These are phyloP conservation scores for Coemansia sp. DNA, from an alignment of 192 early-diverging fungal species.

Conservation along the genomic window DNA sequence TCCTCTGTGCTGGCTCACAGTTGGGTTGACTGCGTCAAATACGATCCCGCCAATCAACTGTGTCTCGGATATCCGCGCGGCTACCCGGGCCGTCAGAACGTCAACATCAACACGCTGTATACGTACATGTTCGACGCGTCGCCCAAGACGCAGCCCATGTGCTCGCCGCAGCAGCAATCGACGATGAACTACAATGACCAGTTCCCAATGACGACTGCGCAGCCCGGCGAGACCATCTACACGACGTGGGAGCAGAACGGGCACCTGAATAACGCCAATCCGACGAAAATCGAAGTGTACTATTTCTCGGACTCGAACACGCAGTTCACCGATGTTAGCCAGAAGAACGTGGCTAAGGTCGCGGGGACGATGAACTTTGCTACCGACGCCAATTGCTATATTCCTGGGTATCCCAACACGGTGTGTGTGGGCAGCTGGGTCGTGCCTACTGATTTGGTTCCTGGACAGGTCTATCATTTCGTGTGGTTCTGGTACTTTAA, in stretches of 20 bases:
- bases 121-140: conserved; percentile 54
- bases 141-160: conserved; percentile 48
- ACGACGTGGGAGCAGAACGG: conserved; percentile 61
- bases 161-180: conserved; percentile 42
- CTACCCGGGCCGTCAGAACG: conserved; percentile 54
- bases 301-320: conserved; percentile 31
- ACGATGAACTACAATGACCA: conserved; percentile 23
- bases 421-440: conserved; percentile 56
- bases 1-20: conserved; percentile 57
- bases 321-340: conserved; percentile 30
- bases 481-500: conserved; percentile 68
- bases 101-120: conserved; percentile 54
- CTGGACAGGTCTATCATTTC: conserved; percentile 54
- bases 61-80: conserved; percentile 57
- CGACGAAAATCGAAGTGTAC: conserved; percentile 45
- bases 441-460: conserved; percentile 51
- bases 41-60: conserved; percentile 34
- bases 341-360: conserved; percentile 25
- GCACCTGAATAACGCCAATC: conserved; percentile 49
- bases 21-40: conserved; percentile 62
- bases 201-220: conserved; percentile 52
- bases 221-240: conserved; percentile 56
- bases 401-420: conserved; percentile 41
- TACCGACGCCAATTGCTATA: conserved; percentile 47
- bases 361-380: conserved; percentile 55